phyloP scores from a whole-genome alignment of 352 stramenopile species.

The Pythium scleroteichum region DNA sequence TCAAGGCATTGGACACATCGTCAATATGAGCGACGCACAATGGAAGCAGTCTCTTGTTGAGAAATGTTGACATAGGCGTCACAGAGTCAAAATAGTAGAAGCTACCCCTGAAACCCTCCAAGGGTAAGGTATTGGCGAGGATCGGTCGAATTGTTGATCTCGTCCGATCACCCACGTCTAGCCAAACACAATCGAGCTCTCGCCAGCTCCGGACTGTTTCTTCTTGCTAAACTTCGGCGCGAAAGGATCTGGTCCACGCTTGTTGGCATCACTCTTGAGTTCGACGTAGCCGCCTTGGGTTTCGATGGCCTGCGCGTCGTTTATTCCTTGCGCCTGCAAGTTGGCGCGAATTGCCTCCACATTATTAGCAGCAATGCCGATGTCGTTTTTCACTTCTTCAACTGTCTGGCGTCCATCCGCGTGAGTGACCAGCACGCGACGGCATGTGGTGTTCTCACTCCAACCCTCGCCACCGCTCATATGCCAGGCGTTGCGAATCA shows the following conservation, averaged over 20 bases:
- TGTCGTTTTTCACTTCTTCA: conserved; percentile 86
- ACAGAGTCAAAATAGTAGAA: too few relatives aligned
- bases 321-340: conserved; percentile 68
- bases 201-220: conserved; percentile 75
- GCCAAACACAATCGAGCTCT: conserved; percentile 84
- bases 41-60: too few relatives aligned
- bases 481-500: conserved; percentile 90
- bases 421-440: conserved; percentile 87
- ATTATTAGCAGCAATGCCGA: conserved; percentile 66
- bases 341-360: conserved; percentile 79
- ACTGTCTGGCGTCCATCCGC: conserved; percentile 76
- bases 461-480: conserved; percentile 84
- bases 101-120: too few relatives aligned
- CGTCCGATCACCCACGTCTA: too few relatives aligned
- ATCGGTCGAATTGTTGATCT: too few relatives aligned
- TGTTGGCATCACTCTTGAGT: conserved; percentile 42
- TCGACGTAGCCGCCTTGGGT: conserved; percentile 51
- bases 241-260: conserved; percentile 49
- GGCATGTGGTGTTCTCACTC: conserved; percentile 84
- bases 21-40: too few relatives aligned
- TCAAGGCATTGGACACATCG: too few relatives aligned
- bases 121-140: too few relatives aligned
- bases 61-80: too few relatives aligned
- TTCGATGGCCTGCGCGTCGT: conserved; percentile 48
- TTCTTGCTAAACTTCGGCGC: conserved; percentile 67